Evolutionary conservation across 2,329 filamentous ascomycete species (phyloP), one percentile per base, ranked within the genome.

Genomic region (Microcyclospora tardicrescens): DNA sequence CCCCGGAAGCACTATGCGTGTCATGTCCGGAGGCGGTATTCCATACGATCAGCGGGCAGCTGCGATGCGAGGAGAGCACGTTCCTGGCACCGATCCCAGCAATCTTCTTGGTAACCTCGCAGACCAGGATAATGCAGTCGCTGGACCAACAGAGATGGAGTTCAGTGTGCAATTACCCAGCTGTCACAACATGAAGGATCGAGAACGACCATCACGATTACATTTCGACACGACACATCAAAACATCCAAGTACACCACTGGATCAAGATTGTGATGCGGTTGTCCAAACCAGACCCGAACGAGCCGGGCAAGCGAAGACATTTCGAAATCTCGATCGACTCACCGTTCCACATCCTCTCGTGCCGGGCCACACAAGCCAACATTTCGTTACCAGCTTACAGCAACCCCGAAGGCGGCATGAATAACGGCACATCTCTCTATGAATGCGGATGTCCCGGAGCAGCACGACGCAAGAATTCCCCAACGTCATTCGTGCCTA

Each of bases 201-300:
- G 79, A 52, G 79, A 87, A 53, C 69, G 71, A 45, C 55, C 60
- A 16, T 70, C 75, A 42, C 73, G 76, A 43, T 64, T 95, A 42
- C 81, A 94, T 57, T 89, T 89, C 38, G 86, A 94, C 56, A 93
- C 85, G 39, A 93, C 85, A 41, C 94, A 89, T 69, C 82, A 85
- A 55, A 93, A 93, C 46, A 89, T 93, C 37, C 84, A 91, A 53
- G 86, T 95, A 38, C 85, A 84, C 57, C 87, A 95, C 58, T 94
- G 86, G 86, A 93, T 95, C 60, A 94, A 94, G 84, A 85, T 94
- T 54, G 85, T 94, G 44, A 84, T 95, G 77, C 81, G 87, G 37
- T 79, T 95, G 34, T 94, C 86, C 24, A 85, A 84, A 51, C 67
- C 81, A 11, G 87, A 94, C 51, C 73, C 79, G 30, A 76, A 79